Conservation (phyloP, 1,284 basidiomycete species). For the Austroboletus niveus region DNA sequence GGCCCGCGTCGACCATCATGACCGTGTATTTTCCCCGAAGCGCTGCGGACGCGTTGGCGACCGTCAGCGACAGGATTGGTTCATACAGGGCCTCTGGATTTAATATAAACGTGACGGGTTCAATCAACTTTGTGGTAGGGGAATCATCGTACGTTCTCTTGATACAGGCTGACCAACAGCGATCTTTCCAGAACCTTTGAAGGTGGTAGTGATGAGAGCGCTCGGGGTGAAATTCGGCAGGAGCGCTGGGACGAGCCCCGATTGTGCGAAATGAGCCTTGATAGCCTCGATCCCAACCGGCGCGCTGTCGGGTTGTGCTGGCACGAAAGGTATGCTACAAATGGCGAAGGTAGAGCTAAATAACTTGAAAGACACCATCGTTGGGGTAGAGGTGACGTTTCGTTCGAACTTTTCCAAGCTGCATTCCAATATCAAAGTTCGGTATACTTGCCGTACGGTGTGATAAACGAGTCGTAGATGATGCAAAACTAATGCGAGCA, state of each 20-base stretch:
- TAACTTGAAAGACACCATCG: slow-evolving; percentile 17
- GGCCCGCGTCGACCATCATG: slow-evolving; percentile 68
- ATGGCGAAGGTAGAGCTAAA: slow-evolving; percentile 39
- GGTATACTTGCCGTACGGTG: slow-evolving; percentile 13
- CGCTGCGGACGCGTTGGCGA: slow-evolving; percentile 44
- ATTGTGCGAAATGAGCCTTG: slow-evolving; percentile 58
- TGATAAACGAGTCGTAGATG: slow-evolving; percentile 8
- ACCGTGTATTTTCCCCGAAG: slow-evolving; percentile 58
- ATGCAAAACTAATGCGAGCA: slow-evolving; percentile 27
- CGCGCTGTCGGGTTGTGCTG: slow-evolving; percentile 41
- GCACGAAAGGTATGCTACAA: slow-evolving; percentile 34
- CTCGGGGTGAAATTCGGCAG: slow-evolving; percentile 55
- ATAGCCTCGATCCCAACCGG: slow-evolving; percentile 49
- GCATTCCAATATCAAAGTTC: slow-evolving; percentile 22
- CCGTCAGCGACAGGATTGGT: slow-evolving; percentile 48
- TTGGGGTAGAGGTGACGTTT: background rate
- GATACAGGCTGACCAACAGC: slow-evolving; percentile 59
- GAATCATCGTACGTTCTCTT: slow-evolving; percentile 47
- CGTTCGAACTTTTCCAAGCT: background rate
- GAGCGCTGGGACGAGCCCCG: slow-evolving; percentile 58
- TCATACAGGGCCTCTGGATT: slow-evolving; percentile 50
- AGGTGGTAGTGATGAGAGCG: slow-evolving; percentile 53
- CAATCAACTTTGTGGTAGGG: background rate
- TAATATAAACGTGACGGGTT: background rate
- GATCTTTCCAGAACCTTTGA: slow-evolving; percentile 47